phyloP scores from a whole-genome alignment of 176 grass and related monocot species.

The Neostapfia colusana region DNA sequence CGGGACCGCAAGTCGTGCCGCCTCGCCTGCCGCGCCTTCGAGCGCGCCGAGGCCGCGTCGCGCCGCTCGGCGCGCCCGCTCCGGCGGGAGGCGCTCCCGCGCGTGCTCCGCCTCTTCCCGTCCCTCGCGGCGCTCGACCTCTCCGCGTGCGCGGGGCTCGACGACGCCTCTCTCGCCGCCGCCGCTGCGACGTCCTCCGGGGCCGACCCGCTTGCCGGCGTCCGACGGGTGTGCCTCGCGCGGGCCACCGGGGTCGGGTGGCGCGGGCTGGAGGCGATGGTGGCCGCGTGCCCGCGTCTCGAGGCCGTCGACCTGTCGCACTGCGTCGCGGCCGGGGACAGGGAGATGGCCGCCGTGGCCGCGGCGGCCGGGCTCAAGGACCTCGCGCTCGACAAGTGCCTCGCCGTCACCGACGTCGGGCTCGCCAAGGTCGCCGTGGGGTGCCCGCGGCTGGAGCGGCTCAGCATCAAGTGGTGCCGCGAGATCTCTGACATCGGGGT shows the following conservation, averaged over 20 bases:
- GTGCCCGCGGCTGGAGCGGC: conserved; percentile 53
- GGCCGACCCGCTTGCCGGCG: neutral
- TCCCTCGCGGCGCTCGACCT: conserved; percentile 67
- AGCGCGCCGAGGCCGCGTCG: conserved; percentile 53
- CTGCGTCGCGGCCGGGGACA: conserved; percentile 73
- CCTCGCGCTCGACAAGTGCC: conserved; percentile 73
- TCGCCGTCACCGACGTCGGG: conserved; percentile 72
- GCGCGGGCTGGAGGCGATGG: conserved; percentile 72
- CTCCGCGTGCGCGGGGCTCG: conserved; percentile 71
- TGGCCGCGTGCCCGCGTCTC: conserved; percentile 56
- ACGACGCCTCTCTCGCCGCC: conserved; percentile 53
- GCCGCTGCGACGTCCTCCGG: neutral
- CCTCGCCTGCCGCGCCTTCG: conserved; percentile 56
- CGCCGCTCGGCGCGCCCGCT: conserved; percentile 50
- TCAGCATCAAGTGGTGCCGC: conserved; percentile 85
- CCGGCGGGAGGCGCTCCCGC: conserved; percentile 49
- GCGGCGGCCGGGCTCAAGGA: conserved; percentile 54
- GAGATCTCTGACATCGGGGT: conserved; percentile 94
- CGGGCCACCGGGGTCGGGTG: conserved; percentile 68
- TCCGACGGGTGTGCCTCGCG: conserved; percentile 48
- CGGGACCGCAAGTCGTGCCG: conserved; percentile 76
- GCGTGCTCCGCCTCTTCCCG: conserved; percentile 47
- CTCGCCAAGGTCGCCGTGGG: conserved; percentile 83
- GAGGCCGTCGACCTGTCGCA: conserved; percentile 80
- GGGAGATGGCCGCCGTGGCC: conserved; percentile 68